Base-by-base conservation (phyloP, 2,329 filamentous ascomycete species). In the Didymella arachidicola region DNA sequence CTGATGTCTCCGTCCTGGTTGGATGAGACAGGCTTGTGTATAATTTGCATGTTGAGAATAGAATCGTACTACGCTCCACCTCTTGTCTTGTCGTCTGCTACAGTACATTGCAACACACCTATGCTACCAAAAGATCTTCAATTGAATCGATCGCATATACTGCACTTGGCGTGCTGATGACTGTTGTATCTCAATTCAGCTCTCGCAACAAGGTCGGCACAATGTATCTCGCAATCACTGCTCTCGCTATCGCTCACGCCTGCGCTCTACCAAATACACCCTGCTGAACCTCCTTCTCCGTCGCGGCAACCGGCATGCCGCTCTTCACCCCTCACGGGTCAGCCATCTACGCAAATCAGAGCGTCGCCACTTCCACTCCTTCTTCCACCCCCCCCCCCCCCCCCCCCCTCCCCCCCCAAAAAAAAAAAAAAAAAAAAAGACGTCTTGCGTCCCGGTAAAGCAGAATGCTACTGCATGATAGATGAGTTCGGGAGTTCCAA, bases 21-120 rank as follows among this genome's bases (percentile, higher is more conserved):
- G 50, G 41, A 22, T 8, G 26, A 41, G 34, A 27, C 26, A 4
- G 42, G 19, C 39, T 59, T 54, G 45, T 58, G 45, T 54, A 59
- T 51, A 59, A 25, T 46, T 32, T 54, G 56, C 51, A 47, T 54
- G 25, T 50, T 46, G 18, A 45, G 43, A 39, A 59, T 59, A 50
- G 26, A 59, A 41, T 47, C 34, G 32, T 42, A 59, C 45, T 54
- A 50, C 45, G 45, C 56, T 54, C 46, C 49, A 53, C 10, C 18
- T 14, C n/a, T n/a, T 7, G 26, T 22, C 6, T n/a, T 29, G 34
- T 26, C 10, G 34, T 45, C 32, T 14, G 19, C 14, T 8, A 22
- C 1, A 16, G n/a, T 7, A 16, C 3, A 4, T 53, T 19, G 14
- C 14, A 16, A 25, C 39, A 26, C 22, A 14, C 12, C 22, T 16